Evolutionary conservation across 805 yeast species (phyloP), one percentile per base, ranked within the genome.

Genomic region (Alloascoidea africana): DNA sequence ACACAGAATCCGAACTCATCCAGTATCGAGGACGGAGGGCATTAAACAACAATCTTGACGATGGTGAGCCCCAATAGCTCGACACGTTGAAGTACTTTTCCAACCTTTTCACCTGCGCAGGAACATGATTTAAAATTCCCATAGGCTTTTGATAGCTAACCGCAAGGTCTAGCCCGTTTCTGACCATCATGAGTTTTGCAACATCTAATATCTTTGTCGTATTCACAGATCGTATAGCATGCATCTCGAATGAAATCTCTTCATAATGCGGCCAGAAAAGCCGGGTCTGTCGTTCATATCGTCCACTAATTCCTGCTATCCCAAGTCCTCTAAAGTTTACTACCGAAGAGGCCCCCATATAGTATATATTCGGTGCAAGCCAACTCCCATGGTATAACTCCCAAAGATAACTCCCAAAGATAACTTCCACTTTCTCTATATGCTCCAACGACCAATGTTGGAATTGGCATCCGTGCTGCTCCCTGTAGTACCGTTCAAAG

Each of bases 71-170:
- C n/a, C n/a, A n/a, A n/a, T n/a, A n/a, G n/a, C n/a, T n/a, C n/a
- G n/a, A n/a, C n/a, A n/a, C n/a, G n/a, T n/a, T n/a, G n/a, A n/a
- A n/a, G n/a, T n/a, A n/a, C n/a, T n/a, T n/a, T n/a, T n/a, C n/a
- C n/a, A n/a, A n/a, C n/a, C n/a, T n/a, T n/a, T n/a, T n/a, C n/a
- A n/a, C n/a, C n/a, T n/a, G n/a, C n/a, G n/a, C n/a, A n/a, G n/a
- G n/a, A n/a, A n/a, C n/a, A n/a, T 68, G 58, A 3, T 70, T 56
- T 33, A 68, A 79, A 5, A 87, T 75, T 2, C 81, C 83, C 32
- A 65, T 75, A 0, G 98, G 98, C 98, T 98, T 91, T 59, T 91
- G 98, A 55, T 91, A 98, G 19, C 83, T 70, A 38, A 89, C 42
- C 52, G 79, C 63, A 1, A 86, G 52, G 46, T 83, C 81, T 4